These are phyloP conservation scores for Knoxdaviesia capensis DNA, from an alignment of 2,329 filamentous ascomycete species.

Conservation along the genomic window DNA sequence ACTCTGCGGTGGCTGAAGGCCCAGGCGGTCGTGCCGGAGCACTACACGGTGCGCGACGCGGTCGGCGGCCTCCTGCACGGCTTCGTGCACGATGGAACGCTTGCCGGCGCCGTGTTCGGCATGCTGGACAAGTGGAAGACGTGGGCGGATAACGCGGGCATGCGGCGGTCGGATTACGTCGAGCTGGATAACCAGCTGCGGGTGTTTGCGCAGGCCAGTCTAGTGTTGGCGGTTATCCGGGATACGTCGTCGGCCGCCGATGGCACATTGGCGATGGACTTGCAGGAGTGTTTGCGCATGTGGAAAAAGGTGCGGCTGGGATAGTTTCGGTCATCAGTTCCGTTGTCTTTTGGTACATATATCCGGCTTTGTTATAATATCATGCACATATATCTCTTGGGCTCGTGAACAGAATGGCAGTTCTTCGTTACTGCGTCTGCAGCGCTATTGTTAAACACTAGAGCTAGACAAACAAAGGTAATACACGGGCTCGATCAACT, in stretches of 20 bases:
- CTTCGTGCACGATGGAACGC: constrained; percentile 28
- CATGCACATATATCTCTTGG: no score
- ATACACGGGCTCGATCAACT: no score
- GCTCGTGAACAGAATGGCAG: no score
- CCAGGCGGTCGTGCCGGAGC: constrained; percentile 9
- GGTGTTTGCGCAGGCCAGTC: constrained; percentile 25
- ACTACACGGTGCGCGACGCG: constrained; percentile 15
- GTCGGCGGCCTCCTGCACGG: constrained; percentile 26
- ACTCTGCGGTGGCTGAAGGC: constrained; percentile 22
- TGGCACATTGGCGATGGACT: constrained; percentile 26
- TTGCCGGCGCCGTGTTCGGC: constrained; percentile 17
- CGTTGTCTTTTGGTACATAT: no score
- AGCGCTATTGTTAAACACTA: no score
- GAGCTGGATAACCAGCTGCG: constrained; percentile 16
- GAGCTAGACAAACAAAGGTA: no score
- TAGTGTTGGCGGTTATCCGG: constrained; percentile 26
- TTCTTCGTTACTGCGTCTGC: no score
- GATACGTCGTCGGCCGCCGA: constrained; percentile 23
- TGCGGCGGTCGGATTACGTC: constrained; percentile 23
- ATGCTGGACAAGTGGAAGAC: constrained; percentile 31
- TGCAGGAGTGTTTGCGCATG: constrained; percentile 32
- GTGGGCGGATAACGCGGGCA: constrained; percentile 34
- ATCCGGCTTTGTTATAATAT: no score
- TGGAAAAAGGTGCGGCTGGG: constrained; percentile 33
- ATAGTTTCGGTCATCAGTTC: constrained; percentile 7